These are phyloP conservation scores for Thraustotheca clavata DNA, from an alignment of 352 stramenopile species.

Conservation along the genomic window DNA sequence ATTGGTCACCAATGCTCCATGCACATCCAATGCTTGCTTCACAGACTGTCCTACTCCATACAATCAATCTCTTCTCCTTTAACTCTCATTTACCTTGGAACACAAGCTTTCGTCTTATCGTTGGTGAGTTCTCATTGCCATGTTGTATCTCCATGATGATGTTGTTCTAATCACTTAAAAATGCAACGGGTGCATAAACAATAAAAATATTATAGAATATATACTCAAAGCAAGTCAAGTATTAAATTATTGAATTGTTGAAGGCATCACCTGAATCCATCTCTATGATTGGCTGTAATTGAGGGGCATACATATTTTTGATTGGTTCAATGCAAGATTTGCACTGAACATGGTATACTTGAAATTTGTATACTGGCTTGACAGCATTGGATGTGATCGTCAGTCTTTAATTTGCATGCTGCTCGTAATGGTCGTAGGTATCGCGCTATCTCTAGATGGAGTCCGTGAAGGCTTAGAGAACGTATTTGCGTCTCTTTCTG, in stretches of 20 bases:
- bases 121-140: constrained; percentile 15
- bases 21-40: constrained; percentile 3
- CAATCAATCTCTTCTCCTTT: too few species aligned
- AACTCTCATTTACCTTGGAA: constrained; percentile 13
- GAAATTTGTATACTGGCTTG: neutral
- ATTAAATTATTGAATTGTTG: neutral
- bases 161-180: neutral
- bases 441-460: neutral
- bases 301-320: too few species aligned
- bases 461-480: constrained; percentile 11
- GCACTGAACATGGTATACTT: neutral
- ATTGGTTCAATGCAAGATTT: neutral
- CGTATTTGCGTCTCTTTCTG: constrained; percentile 4
- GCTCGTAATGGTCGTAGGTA: neutral
- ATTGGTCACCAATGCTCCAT: neutral
- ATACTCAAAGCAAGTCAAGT: constrained; percentile 6
- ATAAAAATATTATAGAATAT: too few species aligned
- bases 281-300: too few species aligned
- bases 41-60: constrained; percentile 9
- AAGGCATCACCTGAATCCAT: too few species aligned
- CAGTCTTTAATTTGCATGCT: constrained; percentile 11
- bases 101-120: constrained; percentile 8
- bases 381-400: too few species aligned
- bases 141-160: neutral
- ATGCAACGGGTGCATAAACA: too few species aligned